Evolutionary conservation across 768 basidiomycete genomes (phyloP).

Genomic region (Hericium erinaceus): DNA sequence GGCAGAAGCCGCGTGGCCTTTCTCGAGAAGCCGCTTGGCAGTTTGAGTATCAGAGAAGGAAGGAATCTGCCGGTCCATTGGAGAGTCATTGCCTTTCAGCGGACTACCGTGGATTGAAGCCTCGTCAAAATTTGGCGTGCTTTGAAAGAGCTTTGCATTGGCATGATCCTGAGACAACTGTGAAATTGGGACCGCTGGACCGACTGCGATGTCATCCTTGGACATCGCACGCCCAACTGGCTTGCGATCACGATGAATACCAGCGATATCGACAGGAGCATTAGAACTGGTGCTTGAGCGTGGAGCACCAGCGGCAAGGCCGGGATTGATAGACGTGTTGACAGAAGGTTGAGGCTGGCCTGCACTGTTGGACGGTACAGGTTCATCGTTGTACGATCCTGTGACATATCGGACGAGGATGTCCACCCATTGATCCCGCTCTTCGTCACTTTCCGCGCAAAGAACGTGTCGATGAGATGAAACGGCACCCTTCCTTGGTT

Average conservation of each 20-base stretch:
- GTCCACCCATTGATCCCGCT: slow-evolving; percentile 92
- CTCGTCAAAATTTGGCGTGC: slow-evolving; percentile 24
- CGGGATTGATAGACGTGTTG: slow-evolving; percentile 11
- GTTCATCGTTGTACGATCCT: slow-evolving; percentile 71
- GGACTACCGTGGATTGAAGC: slow-evolving; percentile 20
- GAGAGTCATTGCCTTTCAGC: slow-evolving; percentile 38
- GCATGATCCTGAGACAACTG: slow-evolving; percentile 43
- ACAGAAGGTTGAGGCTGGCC: slow-evolving; percentile 9
- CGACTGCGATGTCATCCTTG: slow-evolving; percentile 52
- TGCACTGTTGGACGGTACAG: slow-evolving; percentile 27
- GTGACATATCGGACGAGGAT: slow-evolving; percentile 84
- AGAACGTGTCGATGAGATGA: slow-evolving; percentile 81
- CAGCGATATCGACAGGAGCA: slow-evolving; percentile 22
- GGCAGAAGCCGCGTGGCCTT: slow-evolving; percentile 32
- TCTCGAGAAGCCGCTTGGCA: slow-evolving; percentile 34
- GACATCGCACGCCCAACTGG: slow-evolving; percentile 30
- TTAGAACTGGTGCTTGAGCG: slow-evolving; percentile 50
- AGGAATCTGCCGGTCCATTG: slow-evolving; percentile 30
- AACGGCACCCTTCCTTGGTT: slow-evolving; percentile 65
- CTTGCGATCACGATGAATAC: slow-evolving; percentile 5
- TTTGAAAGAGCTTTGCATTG: slow-evolving; percentile 53
- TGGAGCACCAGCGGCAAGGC: slow-evolving; percentile 30
- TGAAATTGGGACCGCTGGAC: slow-evolving; percentile 45
- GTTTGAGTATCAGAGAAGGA: slow-evolving; percentile 28
- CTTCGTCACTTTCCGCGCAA: slow-evolving; percentile 91